These are phyloP conservation scores for Puya raimondii DNA, from an alignment of 176 grass and related monocot genomes.

Conservation along the genomic window DNA sequence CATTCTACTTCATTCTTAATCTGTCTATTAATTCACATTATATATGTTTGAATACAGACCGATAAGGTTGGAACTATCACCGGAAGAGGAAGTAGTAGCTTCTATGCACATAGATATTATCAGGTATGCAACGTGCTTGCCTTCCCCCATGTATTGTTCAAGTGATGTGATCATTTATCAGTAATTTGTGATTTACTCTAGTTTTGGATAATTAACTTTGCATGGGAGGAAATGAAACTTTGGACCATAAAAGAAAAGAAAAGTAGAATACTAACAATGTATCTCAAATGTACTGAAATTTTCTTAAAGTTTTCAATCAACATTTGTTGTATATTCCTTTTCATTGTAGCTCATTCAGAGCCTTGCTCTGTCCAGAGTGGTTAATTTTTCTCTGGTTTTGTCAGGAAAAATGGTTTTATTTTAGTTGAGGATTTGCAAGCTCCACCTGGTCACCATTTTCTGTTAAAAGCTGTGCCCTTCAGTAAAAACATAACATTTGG, in stretches of 20 bases:
- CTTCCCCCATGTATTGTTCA: not conserved
- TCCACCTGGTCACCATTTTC: constrained; percentile 63
- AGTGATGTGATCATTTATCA: not conserved
- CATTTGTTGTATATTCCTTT: constrained; percentile 4
- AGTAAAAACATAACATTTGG: constrained; percentile 96
- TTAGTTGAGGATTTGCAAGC: constrained; percentile 75
- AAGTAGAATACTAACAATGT: too few species aligned
- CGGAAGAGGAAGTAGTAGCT: constrained; percentile 84
- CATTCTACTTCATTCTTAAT: constrained; percentile 9
- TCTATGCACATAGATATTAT: constrained; percentile 87
- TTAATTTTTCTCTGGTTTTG: constrained; percentile 21
- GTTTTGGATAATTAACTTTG: too few species aligned
- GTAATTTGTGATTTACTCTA: not conserved
- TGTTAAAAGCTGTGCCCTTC: constrained; percentile 90
- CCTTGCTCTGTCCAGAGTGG: not conserved
- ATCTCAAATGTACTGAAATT: too few species aligned
- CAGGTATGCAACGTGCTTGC: constrained; percentile 34
- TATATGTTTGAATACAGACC: constrained; percentile 43
- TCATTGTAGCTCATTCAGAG: not conserved
- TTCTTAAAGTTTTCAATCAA: too few species aligned
- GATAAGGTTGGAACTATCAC: constrained; percentile 82
- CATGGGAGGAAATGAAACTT: too few species aligned
- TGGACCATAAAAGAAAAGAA: too few species aligned
- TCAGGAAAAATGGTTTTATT: constrained; percentile 88
- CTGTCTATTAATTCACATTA: constrained; percentile 15